Percentiles rank a stretch among this genome's conserved stretches.
Evolutionary conservation across 108 stramenopile species (phyloP).

Genomic region (Parietichytrium sp.): DNA sequence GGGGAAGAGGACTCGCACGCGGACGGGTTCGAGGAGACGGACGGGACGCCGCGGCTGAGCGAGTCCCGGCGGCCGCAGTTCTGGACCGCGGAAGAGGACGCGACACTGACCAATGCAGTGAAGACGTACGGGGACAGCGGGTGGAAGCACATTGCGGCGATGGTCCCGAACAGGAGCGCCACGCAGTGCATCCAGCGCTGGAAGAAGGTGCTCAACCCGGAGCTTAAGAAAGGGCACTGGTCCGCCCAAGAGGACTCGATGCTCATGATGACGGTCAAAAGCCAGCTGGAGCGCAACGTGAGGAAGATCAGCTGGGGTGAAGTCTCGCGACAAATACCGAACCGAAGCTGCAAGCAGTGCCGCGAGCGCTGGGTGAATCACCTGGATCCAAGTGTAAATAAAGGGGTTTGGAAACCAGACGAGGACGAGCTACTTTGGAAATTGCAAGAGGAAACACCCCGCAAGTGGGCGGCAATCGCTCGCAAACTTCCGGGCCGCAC

Average conservation of each 20-base stretch:
- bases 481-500: background rate
- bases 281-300: background rate
- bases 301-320: conserved; percentile 3
- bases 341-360: conserved; percentile 91
- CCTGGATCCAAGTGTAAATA: conserved; percentile 88
- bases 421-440: conserved; percentile 73
- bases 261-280: background rate
- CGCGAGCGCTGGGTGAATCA: conserved; percentile 99
- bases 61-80: background rate
- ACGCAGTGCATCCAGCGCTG: conserved; percentile 68
- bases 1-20: no score
- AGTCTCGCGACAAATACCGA: background rate
- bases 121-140: background rate
- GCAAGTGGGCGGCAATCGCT: conserved; percentile 46
- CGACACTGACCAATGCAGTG: background rate
- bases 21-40: no score
- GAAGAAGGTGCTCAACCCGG: conserved; percentile 67
- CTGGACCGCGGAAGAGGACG: conserved; percentile 33
- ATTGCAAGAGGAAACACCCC: conserved; percentile 37
- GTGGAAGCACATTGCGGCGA: background rate
- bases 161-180: background rate
- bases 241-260: background rate
- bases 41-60: no score
- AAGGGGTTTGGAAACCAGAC: conserved; percentile 83
- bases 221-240: conserved; percentile 54